Evolutionary conservation across 1,139 yeast genomes (phyloP), one percentile per base, ranked within the genome.

Genomic region (Nakaseomyces bracarensis): DNA sequence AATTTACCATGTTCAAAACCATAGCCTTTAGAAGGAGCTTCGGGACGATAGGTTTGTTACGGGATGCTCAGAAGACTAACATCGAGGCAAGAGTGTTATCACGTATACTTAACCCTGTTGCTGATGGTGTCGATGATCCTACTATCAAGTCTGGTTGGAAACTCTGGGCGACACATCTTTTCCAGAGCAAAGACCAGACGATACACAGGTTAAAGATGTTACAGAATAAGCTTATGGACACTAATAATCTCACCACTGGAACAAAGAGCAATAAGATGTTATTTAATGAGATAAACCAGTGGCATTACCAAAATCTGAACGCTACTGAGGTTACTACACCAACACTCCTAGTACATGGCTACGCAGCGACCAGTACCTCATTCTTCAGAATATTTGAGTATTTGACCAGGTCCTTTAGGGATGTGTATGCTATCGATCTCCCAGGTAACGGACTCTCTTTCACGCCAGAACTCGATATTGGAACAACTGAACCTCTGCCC

Each of bases 331-430:
- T 55, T 4, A 53, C 45, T 18, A 53, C 55, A 3, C 67, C 67
- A 3, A 53, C 64, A 16, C 89, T 86, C 3, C 68, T 89, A 55
- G 55, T 89, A 14, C 97, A 89, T 58, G 97, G 97, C 0, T 87
- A 84, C 61, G 96, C 94, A 0, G 94, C 96, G 0, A 81, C 94
- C 0, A 69, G 82, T 15, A 93, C 91, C 11, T 82, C 89, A 57
- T 89, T 79, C 65, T 86, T 85, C 51, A 70, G 87, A 43, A 87
- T 85, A 53, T 77, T 84, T 49, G 77, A 74, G 41, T 75, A 57
- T 30, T 68, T 72, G 57, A 69, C 63, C 46, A 53, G 62, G 66
- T 66, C 61, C 31, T 70, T 66, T 43, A 69, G 59, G 58, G 67
- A 71, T 39, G 55, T 87, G 9, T 91, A 83, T 58, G 82, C 89